Base-by-base conservation (phyloP, 108 stramenopile species). In the Parmales sp. region DNA sequence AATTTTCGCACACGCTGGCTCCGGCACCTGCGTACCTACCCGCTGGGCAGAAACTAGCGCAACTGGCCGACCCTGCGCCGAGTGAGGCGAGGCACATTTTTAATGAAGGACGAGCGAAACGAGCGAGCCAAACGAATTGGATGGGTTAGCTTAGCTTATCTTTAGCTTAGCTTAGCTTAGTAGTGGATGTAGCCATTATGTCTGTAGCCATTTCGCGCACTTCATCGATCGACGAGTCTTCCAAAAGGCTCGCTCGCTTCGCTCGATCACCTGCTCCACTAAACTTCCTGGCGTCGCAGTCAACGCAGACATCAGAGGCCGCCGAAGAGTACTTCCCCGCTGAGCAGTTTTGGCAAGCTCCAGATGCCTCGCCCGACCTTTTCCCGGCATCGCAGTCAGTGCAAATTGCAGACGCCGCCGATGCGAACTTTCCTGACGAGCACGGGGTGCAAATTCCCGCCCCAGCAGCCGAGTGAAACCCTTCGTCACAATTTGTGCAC, bases 401-500 rank as follows among this genome's bases (percentile, higher is more conserved):
- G 28, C 54, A 60, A 28, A 11, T 60, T 1, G 54, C 25, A 4
- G 28, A 4, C 13, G 29, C 54, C 29, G 28, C 3, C 13, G 29
- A 6, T 11, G n/a, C 18, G 26, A 28, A 60, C 28, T 28, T 60
- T 3, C 54, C 54, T 0, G 54, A 28, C 26, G 36, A 16, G 54
- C 54, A 60, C 29, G 54, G 36, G 2, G 7, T 16, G 54, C 54
- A 60, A 3, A 34, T 34, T 1, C 11, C 13, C 8, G 54, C 26
- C 54, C 36, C 54, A 2, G 28, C 5, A 4, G 3, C 54, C 13
- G n/a, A 19, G 31, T 34, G 36, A 28, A 34, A 34, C 2, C 54
- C 54, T 26, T 11, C 54, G 29, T 60, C 54, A 20, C 54, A 60
- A 60, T 28, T 20, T 6, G 29, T 60, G 54, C 54, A 60, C n/a